Conservation (phyloP, 345 rosid genomes). For the Nephelium lappaceum region DNA sequence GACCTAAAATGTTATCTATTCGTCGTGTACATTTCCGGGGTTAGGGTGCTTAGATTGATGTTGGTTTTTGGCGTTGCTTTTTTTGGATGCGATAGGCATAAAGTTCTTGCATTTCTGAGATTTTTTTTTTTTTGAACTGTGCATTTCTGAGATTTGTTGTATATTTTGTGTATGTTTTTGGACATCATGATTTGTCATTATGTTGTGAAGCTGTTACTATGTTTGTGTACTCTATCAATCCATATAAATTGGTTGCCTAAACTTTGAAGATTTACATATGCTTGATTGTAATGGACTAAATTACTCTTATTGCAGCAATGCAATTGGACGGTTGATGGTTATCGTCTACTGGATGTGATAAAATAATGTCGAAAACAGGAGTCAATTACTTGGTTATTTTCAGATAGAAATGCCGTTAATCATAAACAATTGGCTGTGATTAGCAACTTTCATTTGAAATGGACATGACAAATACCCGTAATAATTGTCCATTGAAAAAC, state of each 20-base stretch:
- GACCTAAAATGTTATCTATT: background rate
- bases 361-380: no score
- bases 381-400: no score
- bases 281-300: no score
- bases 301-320: no score
- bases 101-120: background rate
- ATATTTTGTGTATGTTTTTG: background rate
- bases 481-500: background rate
- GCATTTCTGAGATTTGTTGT: background rate
- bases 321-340: no score
- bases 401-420: background rate
- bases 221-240: background rate
- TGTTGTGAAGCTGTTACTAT: slow-evolving; percentile 5
- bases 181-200: background rate
- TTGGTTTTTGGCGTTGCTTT: background rate
- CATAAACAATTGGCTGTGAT: no score
- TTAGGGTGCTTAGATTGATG: background rate
- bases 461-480: background rate
- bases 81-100: background rate
- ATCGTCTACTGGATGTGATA: no score
- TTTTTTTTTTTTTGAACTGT: no score
- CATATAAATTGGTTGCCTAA: background rate
- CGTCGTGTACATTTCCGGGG: background rate
- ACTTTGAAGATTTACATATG: background rate
- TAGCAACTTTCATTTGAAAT: background rate